Evolutionary conservation across 2,329 filamentous ascomycete species (phyloP).

Genomic region (Phialophora macrospora): DNA sequence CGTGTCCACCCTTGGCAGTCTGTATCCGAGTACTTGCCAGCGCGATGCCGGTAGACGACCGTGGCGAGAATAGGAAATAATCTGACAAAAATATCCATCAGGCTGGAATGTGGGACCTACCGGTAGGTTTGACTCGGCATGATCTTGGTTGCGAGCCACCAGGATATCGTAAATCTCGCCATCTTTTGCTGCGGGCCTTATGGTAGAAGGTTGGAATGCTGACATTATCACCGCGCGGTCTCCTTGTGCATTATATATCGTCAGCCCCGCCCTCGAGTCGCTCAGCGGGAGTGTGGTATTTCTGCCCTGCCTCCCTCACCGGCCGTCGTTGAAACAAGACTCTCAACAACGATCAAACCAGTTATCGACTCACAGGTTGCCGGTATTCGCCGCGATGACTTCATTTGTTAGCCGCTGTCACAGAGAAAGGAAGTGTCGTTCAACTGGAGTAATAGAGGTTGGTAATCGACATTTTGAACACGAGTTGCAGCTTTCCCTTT

Average conservation of each 20-base stretch:
- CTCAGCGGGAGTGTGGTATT: background rate
- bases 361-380: background rate
- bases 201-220: background rate
- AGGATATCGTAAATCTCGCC: background rate
- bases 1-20: background rate
- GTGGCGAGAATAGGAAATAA: background rate
- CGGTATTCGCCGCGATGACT: background rate
- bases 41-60: background rate
- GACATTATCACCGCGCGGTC: background rate
- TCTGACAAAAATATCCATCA: background rate
- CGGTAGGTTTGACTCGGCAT: background rate
- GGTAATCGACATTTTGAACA: background rate
- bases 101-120: background rate
- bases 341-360: background rate
- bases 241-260: background rate
- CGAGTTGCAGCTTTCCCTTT: background rate
- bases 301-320: background rate
- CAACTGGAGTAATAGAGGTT: background rate
- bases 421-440: background rate
- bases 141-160: background rate
- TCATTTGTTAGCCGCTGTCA: background rate
- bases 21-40: background rate
- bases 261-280: background rate
- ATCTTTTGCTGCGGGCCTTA: background rate
- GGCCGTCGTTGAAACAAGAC: background rate